These are phyloP conservation scores for Cladosporium sp. DNA, from an alignment of 2,329 filamentous ascomycete genomes.

Conservation along the genomic window DNA sequence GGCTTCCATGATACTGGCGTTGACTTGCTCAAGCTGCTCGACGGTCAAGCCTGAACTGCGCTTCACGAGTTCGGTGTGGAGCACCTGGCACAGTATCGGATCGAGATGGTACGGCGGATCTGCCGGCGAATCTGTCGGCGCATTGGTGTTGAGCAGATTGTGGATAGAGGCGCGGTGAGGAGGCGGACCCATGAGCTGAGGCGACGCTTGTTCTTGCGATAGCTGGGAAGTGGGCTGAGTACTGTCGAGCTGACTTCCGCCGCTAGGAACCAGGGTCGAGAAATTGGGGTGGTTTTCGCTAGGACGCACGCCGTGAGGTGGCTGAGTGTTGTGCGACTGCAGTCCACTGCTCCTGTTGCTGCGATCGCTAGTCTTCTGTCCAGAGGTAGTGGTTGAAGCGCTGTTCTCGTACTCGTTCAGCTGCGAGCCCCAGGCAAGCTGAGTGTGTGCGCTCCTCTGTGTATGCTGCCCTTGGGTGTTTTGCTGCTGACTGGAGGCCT, in stretches of 20 bases:
- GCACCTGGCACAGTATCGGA: slow-evolving; percentile 48
- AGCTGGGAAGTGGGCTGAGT: slow-evolving; percentile 50
- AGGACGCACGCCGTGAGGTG: slow-evolving; percentile 58
- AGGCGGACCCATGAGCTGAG: slow-evolving; percentile 32
- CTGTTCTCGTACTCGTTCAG: slow-evolving; percentile 70
- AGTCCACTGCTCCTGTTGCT: slow-evolving; percentile 50
- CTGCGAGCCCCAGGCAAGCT: slow-evolving; percentile 55
- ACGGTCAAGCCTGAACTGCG: slow-evolving; percentile 75
- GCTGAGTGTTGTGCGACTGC: slow-evolving; percentile 62
- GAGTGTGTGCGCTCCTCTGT: slow-evolving; percentile 60
- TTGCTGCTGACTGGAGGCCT: slow-evolving; percentile 22
- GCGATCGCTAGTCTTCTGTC: slow-evolving; percentile 69
- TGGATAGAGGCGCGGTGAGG: slow-evolving; percentile 28
- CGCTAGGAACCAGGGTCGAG: slow-evolving; percentile 44
- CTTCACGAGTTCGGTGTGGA: slow-evolving; percentile 61
- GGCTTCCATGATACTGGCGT: slow-evolving; percentile 82
- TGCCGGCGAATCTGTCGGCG: slow-evolving; percentile 8
- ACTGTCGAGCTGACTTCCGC: slow-evolving; percentile 59
- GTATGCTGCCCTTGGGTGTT: slow-evolving; percentile 57
- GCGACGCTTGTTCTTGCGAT: slow-evolving; percentile 36
- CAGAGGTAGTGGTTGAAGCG: slow-evolving; percentile 78
- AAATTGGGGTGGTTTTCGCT: slow-evolving; percentile 53
- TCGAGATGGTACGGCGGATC: slow-evolving; percentile 41
- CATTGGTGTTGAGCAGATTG: slow-evolving; percentile 38
- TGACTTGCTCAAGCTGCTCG: slow-evolving; percentile 93